A percentile compares a stretch with the other conserved stretches of the same genome.
These are phyloP conservation scores for Helichrysum umbraculigerum DNA, from an alignment of 129 eudicot species.

Conservation along the genomic window DNA sequence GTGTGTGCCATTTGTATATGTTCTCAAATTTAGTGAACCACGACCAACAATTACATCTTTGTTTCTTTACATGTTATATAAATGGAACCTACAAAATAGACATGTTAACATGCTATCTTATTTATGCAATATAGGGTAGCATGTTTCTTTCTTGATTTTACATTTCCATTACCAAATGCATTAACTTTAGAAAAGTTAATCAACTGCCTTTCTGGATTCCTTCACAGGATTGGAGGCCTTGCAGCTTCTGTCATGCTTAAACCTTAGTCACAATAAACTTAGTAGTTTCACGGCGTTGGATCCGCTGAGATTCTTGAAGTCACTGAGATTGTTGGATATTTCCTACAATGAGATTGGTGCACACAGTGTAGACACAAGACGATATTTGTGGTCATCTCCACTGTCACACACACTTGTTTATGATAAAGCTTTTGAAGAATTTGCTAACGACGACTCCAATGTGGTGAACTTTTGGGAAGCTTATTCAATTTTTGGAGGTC, in stretches of 20 bases:
- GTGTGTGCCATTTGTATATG: neutral
- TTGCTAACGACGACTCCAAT: conserved; percentile 21
- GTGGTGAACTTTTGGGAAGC: conserved; percentile 68
- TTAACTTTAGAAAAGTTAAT: neutral
- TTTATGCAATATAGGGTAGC: neutral
- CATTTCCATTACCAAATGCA: conserved; percentile 4
- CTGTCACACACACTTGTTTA: conserved; percentile 49
- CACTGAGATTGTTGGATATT: conserved; percentile 57
- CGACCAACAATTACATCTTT: neutral
- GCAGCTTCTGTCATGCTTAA: conserved; percentile 82
- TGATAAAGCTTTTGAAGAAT: conserved; percentile 43
- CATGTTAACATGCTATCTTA: no score
- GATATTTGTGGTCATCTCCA: conserved; percentile 82
- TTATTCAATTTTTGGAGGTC: conserved; percentile 49
- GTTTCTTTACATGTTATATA: neutral
- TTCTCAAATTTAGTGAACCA: neutral
- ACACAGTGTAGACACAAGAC: conserved; percentile 71
- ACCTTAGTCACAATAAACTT: conserved; percentile 71
- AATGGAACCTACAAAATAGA: neutral
- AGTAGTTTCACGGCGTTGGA: conserved; percentile 72
- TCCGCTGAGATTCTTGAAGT: conserved; percentile 65
- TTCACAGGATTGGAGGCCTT: conserved; percentile 79
- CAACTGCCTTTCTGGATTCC: conserved; percentile 1
- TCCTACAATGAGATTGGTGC: conserved; percentile 82
- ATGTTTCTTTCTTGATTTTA: neutral